Evolutionary conservation across 1,139 yeast genomes (phyloP), one percentile per base, ranked within the genome.

Genomic region (Tardiomyces blankii): DNA sequence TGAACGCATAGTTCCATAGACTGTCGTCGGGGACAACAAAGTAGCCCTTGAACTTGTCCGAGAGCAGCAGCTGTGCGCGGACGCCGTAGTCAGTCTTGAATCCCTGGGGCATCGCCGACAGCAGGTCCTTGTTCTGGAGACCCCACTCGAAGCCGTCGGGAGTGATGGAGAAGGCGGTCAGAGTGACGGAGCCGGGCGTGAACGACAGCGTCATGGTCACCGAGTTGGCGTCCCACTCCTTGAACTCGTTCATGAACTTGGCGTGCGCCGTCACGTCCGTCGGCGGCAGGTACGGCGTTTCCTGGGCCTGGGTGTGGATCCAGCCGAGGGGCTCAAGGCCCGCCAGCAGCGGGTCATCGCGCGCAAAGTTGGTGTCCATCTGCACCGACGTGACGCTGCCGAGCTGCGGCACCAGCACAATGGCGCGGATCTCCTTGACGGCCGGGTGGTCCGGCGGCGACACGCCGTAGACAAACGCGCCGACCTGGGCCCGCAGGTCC

Each of bases 1-100:
- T 74, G 58, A 93, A 91, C 2, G 93, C 76, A 61, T 83, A 88
- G 62, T 91, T 91, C 98, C 99, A 91, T 33, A 88, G 62, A 47
- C 78, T 80, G 42, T 83, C 83, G 38, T 78, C 82, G 1, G 99
- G 98, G 1, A 88, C 95, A 66, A 86, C 64, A 63, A 86, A 89
- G 50, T 80, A 82, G 3, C 98, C 98, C 60, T 75, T 73, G 45
- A 87, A 73, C 48, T 81, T 72, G 51, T 83, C 94, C 0, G 96
- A 80, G 38, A 91, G 63, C 30, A 89, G 66, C 51, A 91, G 62
- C 58, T 88, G 96, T 8, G 82, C 75, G 55, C 75, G 74, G 35
- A 66, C 69, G 40, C 85, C 81, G 62, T 78, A 87, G 0, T 65
- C 58, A 1, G 79, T 68, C 1, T 75, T 71, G 61, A 76, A 86